These are phyloP conservation scores for Eucalyptus dawsonii DNA, from an alignment of 345 rosid species.

Conservation along the genomic window DNA sequence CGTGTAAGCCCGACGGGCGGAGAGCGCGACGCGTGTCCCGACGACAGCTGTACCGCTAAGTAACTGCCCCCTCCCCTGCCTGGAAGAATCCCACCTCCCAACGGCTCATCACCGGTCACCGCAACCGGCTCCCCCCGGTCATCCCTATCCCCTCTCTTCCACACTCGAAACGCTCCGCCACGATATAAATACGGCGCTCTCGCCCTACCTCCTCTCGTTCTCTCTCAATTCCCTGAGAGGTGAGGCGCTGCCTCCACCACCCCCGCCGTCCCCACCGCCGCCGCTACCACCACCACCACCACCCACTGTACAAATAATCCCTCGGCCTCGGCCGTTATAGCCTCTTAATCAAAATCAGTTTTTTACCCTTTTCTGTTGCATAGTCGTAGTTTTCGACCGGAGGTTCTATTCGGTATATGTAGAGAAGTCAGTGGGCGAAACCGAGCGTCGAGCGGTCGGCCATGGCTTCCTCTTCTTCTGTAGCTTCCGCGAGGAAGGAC, in stretches of 20 bases:
- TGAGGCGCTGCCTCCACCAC: constrained; percentile 32
- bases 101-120: constrained; percentile 36
- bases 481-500: constrained; percentile 13
- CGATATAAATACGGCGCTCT: background rate
- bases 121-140: constrained; percentile 38
- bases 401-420: background rate
- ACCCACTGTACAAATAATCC: background rate
- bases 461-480: background rate
- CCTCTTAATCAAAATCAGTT: background rate
- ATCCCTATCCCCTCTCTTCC: constrained; percentile 7
- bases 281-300: background rate
- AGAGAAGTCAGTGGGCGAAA: background rate
- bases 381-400: background rate
- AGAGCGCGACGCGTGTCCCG: constrained; percentile 33
- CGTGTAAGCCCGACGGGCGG: constrained; percentile 21
- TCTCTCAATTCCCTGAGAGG: background rate
- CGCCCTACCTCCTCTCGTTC: background rate
- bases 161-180: background rate
- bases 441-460: background rate
- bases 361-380: background rate
- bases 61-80: constrained; percentile 37
- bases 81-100: constrained; percentile 28
- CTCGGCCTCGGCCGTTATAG: background rate
- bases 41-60: constrained; percentile 49
- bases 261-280: background rate